Conservation (phyloP, 805 yeast genomes). For the Blastobotrys muscicola region DNA sequence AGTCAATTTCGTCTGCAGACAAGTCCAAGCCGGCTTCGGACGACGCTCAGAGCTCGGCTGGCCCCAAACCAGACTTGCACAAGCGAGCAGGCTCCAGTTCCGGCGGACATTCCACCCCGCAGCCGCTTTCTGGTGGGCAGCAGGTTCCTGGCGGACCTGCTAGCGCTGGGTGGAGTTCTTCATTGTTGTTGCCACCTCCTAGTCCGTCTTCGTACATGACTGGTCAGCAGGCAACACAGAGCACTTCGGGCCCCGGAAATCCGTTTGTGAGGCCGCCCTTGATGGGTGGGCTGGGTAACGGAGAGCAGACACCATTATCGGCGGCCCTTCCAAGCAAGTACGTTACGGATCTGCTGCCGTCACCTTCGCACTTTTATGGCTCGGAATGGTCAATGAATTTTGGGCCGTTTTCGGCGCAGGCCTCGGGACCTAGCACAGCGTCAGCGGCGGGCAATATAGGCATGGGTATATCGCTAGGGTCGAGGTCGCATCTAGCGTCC, state of each 20-base stretch:
- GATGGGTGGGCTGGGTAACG: constrained; percentile 21
- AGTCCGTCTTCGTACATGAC: constrained; percentile 26
- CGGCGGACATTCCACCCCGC: background rate
- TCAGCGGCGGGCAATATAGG: constrained; percentile 3
- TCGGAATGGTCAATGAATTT: constrained; percentile 46
- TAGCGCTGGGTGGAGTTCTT: constrained; percentile 19
- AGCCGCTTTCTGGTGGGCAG: background rate
- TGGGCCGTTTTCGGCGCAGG: constrained; percentile 17
- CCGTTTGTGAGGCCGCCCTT: constrained; percentile 25
- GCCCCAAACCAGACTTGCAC: background rate
- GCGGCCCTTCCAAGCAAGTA: constrained; percentile 65
- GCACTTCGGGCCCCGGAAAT: constrained; percentile 25
- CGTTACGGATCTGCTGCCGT: constrained; percentile 64
- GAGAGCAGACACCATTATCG: constrained; percentile 62
- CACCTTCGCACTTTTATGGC: constrained; percentile 69
- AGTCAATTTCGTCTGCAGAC: constrained; percentile 12
- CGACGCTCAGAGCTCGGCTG: background rate
- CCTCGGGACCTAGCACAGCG: constrained; percentile 3
- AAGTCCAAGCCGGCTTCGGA: constrained; percentile 16
- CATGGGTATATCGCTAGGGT: background rate
- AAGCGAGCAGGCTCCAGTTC: background rate
- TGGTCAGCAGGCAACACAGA: constrained; percentile 10
- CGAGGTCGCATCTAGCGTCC: constrained; percentile 2
- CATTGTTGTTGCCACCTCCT: constrained; percentile 26
- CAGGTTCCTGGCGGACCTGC: constrained; percentile 10